phyloP scores from a whole-genome alignment of 495 filamentous ascomycete genomes.

The Trichoderma gamsii region DNA sequence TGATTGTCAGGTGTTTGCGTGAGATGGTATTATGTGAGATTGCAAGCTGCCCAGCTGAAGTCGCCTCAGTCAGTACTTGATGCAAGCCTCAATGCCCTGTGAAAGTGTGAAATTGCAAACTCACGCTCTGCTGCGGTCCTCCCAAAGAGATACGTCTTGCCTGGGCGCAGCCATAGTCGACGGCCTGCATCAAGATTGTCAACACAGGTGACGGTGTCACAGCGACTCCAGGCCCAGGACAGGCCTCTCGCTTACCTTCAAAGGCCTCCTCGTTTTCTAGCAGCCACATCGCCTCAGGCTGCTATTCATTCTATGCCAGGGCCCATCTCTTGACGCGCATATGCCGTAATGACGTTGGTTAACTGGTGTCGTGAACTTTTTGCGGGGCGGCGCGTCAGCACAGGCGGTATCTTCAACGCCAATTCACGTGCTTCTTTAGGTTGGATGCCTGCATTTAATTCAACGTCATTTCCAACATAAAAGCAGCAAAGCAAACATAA shows the following conservation, averaged over 20 bases:
- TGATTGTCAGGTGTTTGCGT: constrained; percentile 78
- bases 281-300: constrained; percentile 48
- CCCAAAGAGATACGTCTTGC: constrained; percentile 75
- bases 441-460: neutral
- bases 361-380: neutral
- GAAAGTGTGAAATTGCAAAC: neutral
- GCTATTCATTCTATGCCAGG: neutral
- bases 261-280: constrained; percentile 51
- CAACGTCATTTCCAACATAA: too few relatives aligned
- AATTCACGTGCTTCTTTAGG: constrained; percentile 12
- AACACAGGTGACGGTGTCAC: neutral
- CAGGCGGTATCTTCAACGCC: neutral
- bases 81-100: neutral
- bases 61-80: constrained; percentile 19
- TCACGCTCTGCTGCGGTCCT: constrained; percentile 50
- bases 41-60: constrained; percentile 47
- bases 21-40: constrained; percentile 74
- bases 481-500: too few relatives aligned
- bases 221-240: constrained; percentile 13
- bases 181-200: constrained; percentile 44
- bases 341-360: neutral
- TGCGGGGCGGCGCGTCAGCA: constrained; percentile 13
- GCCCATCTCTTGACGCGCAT: neutral
- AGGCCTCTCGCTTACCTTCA: constrained; percentile 36
- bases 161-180: constrained; percentile 75